These are phyloP conservation scores for Vickermania ingenoplastis DNA, from an alignment of 208 protist genomes.

Conservation along the genomic window DNA sequence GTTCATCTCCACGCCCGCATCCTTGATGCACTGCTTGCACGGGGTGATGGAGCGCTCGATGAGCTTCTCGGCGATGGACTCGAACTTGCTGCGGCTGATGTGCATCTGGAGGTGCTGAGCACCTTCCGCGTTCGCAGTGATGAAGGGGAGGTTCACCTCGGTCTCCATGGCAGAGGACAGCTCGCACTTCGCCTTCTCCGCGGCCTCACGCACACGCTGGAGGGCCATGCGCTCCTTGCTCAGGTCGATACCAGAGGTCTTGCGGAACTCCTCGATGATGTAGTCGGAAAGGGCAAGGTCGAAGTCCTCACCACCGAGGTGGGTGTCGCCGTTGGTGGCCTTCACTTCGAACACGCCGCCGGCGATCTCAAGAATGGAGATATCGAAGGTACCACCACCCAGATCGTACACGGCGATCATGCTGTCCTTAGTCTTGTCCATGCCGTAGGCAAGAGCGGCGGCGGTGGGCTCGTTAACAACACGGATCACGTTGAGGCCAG, in stretches of 20 bases:
- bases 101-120: conserved; percentile 76
- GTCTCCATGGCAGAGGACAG: conserved; percentile 89
- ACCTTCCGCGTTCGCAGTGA: conserved; percentile 84
- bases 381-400: conserved; percentile 96
- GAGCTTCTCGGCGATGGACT: conserved; percentile 75
- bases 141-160: conserved; percentile 95
- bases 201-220: conserved; percentile 94
- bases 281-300: conserved; percentile 87
- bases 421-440: conserved; percentile 48
- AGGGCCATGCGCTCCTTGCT: conserved; percentile 91
- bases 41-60: conserved; percentile 75
- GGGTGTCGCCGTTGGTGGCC: conserved; percentile 98
- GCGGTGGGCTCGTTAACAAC: too few species aligned
- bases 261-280: conserved; percentile 92
- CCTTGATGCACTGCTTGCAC: conserved; percentile 74
- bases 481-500: too few species aligned
- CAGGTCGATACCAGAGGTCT: conserved; percentile 88
- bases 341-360: conserved; percentile 97
- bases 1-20: conserved; percentile 52
- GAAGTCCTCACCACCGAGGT: conserved; percentile 99
- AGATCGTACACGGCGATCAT: conserved; percentile 62
- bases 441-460: conserved; percentile 95
- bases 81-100: conserved; percentile 90
- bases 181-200: conserved; percentile 97
- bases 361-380: conserved; percentile 95